phyloP scores from a whole-genome alignment of 306 rosid species.

The Trifolium fragiferum region DNA sequence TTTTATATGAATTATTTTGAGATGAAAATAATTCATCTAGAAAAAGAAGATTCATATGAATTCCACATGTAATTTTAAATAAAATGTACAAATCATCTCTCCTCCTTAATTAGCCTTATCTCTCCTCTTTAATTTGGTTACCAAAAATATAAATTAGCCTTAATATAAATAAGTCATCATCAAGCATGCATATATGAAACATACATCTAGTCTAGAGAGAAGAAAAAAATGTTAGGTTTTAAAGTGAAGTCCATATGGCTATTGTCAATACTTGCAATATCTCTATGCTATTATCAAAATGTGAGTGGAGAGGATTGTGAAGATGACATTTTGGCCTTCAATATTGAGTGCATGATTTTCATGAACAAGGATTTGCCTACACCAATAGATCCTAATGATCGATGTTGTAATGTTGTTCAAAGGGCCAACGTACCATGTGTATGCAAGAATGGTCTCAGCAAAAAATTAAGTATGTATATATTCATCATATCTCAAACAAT shows the following conservation, averaged over 20 bases:
- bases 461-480: not conserved
- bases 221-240: constrained; percentile 9
- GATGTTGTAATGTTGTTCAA: constrained; percentile 33
- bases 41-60: too few relatives aligned
- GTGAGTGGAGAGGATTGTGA: constrained; percentile 38
- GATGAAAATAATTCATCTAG: too few relatives aligned
- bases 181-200: not conserved
- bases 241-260: not conserved
- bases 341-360: constrained; percentile 44
- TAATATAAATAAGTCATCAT: not conserved
- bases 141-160: too few relatives aligned
- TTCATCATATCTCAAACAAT: not conserved
- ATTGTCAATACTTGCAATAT: not conserved
- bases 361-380: not conserved
- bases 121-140: not conserved
- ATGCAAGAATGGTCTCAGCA: constrained; percentile 31
- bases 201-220: not conserved
- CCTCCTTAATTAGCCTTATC: not conserved
- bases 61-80: too few relatives aligned
- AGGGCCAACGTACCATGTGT: constrained; percentile 29
- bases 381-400: constrained; percentile 18
- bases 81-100: too few relatives aligned
- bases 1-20: too few relatives aligned
- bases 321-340: not conserved
- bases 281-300: not conserved